These are phyloP conservation scores for Hypocreales sp. DNA, from an alignment of 2,329 filamentous ascomycete genomes.

Conservation along the genomic window DNA sequence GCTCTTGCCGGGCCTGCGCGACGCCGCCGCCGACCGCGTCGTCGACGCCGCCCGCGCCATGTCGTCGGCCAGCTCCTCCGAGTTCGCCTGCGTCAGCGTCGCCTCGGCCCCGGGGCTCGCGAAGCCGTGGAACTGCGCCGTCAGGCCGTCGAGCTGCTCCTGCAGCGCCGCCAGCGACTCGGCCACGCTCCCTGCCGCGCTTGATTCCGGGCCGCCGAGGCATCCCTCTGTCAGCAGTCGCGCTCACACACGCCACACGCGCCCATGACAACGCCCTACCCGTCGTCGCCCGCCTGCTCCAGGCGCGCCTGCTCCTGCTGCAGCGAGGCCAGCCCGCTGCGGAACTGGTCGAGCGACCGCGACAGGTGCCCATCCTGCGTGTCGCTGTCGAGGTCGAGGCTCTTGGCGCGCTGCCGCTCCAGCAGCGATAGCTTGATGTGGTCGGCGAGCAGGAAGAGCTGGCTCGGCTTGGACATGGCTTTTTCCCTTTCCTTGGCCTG, in stretches of 20 bases:
- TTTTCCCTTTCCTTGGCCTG: too few relatives aligned
- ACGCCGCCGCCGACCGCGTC: too few relatives aligned
- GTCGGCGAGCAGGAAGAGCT: slow-evolving; percentile 86
- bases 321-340: slow-evolving; percentile 60
- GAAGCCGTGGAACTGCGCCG: slow-evolving; percentile 63
- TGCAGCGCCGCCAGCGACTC: slow-evolving; percentile 55
- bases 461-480: slow-evolving; percentile 42
- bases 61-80: slow-evolving; percentile 43
- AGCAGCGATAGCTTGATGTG: slow-evolving; percentile 93
- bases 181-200: slow-evolving; percentile 32
- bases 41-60: slow-evolving; percentile 46
- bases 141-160: slow-evolving; percentile 62
- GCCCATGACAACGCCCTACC: slow-evolving; percentile 24
- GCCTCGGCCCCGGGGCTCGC: slow-evolving; percentile 30
- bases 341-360: slow-evolving; percentile 73
- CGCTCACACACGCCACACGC: neutral
- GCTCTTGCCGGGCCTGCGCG: slow-evolving; percentile 41
- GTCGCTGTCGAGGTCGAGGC: slow-evolving; percentile 61
- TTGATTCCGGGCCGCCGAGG: too few relatives aligned
- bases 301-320: slow-evolving; percentile 48
- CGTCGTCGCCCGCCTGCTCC: slow-evolving; percentile 46
- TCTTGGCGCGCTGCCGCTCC: slow-evolving; percentile 75
- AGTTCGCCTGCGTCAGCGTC: slow-evolving; percentile 46
- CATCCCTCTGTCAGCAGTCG: too few relatives aligned
- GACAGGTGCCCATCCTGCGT: slow-evolving; percentile 82